Evolutionary conservation across 2,329 filamentous ascomycete genomes (phyloP).

Genomic region (Thermoascus crustaceus): DNA sequence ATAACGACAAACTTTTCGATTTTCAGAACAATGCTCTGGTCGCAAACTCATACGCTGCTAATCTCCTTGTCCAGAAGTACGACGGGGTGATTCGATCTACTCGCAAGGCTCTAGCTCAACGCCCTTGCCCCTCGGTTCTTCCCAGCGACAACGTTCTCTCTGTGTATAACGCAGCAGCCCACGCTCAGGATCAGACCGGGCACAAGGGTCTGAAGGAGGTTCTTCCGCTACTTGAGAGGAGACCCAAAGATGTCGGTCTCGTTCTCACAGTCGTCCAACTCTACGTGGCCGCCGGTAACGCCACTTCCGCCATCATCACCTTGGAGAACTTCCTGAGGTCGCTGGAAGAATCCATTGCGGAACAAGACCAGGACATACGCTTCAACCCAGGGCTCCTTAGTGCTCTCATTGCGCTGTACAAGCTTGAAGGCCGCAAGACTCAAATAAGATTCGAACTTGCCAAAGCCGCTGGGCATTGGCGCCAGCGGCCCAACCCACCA

Average conservation of each 20-base stretch:
- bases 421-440: constrained; percentile 61
- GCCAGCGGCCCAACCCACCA: constrained; percentile 50
- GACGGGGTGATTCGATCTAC: constrained; percentile 51
- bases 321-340: constrained; percentile 67
- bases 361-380: constrained; percentile 58
- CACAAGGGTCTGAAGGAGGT: constrained; percentile 63
- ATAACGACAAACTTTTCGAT: constrained; percentile 50
- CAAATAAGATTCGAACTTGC: constrained; percentile 40
- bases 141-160: constrained; percentile 49
- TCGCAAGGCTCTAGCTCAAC: constrained; percentile 40
- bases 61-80: constrained; percentile 54
- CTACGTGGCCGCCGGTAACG: constrained; percentile 64
- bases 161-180: constrained; percentile 65
- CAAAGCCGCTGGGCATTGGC: constrained; percentile 51
- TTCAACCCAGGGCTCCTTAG: constrained; percentile 81
- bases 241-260: constrained; percentile 73
- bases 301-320: constrained; percentile 63
- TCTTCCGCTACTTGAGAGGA: constrained; percentile 59
- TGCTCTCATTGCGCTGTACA: constrained; percentile 70
- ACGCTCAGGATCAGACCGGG: constrained; percentile 50
- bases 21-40: constrained; percentile 49
- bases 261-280: constrained; percentile 73
- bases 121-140: constrained; percentile 42
- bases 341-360: constrained; percentile 54
- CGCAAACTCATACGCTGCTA: constrained; percentile 48